Base-by-base conservation (phyloP, 306 rosid genomes). In the Glycyrrhiza uralensis region DNA sequence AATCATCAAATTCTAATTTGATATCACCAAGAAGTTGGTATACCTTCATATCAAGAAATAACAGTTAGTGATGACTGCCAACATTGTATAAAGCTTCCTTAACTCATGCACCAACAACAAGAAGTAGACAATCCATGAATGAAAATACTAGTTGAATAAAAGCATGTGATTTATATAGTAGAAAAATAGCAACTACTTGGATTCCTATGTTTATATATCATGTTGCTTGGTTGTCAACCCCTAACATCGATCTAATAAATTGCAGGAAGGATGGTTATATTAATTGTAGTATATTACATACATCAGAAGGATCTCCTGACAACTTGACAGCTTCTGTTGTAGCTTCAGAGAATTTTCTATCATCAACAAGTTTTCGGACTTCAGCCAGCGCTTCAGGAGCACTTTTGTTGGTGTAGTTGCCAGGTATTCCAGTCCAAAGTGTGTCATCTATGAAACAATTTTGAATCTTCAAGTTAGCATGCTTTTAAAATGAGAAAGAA, bases 391-490 rank as follows among this genome's bases (percentile, higher is more conserved):
- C 89, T 74, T 65, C 77, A 10, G 92, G 97, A 80, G 92, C 98
- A 29, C 57, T 78, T 76, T 85, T 81, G 66, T 90, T 85, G 55
- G 96, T 89, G 71, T 93, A 90, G 77, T 89, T 14, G 4, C 84
- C 90, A 23, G 98, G 98, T 26, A 14, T 72, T 36, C 97, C 98
- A 46, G 98, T 90, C 98, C 98, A 93, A 50, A 93, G 92, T 1
- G 98, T 93, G 75, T 90, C 97, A 84, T 93, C 97, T 93, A 29
- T 60, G 51, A 47, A 67, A 57, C 33, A 76, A 75, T 2, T 55
- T 26, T n/a, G 41, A 69, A 58, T 57, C 56, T 28, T 69, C 35
- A 26, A 7, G 29, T 75, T n/a, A 79, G 51, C 36, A 67, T 2
- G 33, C 30, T 32, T 33, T 39, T 33, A 32, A 71, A 35, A 50